phyloP scores from a whole-genome alignment of 805 yeast genomes.

The Starmera quercuum region DNA sequence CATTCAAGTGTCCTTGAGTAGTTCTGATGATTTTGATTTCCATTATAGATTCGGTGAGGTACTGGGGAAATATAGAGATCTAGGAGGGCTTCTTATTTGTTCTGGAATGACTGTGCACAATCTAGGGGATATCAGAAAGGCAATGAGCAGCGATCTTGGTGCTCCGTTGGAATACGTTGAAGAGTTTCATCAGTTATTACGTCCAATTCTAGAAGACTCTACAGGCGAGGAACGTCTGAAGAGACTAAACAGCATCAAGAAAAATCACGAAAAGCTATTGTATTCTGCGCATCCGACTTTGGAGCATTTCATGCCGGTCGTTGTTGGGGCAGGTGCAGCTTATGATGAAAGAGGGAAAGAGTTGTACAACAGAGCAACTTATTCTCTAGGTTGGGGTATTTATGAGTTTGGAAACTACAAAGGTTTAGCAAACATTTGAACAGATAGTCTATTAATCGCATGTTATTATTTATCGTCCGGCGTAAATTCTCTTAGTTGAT shows the following conservation, averaged over 20 bases:
- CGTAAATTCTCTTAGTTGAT: not conserved
- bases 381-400: constrained; percentile 64
- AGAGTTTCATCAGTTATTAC: constrained; percentile 43
- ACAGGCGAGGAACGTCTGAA: constrained; percentile 25
- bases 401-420: constrained; percentile 36
- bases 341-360: constrained; percentile 33
- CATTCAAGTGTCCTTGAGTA: constrained; percentile 32
- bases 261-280: constrained; percentile 25
- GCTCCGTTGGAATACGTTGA: constrained; percentile 30
- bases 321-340: constrained; percentile 51
- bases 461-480: not conserved
- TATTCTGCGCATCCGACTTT: constrained; percentile 64
- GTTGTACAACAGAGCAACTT: constrained; percentile 34
- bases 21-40: constrained; percentile 30
- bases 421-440: not conserved
- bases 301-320: constrained; percentile 66
- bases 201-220: constrained; percentile 26
- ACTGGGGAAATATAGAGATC: constrained; percentile 41
- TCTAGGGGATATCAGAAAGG: constrained; percentile 43
- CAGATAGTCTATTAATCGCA: not conserved
- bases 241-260: constrained; percentile 29
- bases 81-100: constrained; percentile 46
- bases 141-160: constrained; percentile 11
- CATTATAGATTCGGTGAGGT: constrained; percentile 50
- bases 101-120: constrained; percentile 84